A percentile compares a stretch with the other conserved stretches of the same genome.
Conservation (phyloP, 495 filamentous ascomycete genomes). For the Aspergillus haitiensis region DNA sequence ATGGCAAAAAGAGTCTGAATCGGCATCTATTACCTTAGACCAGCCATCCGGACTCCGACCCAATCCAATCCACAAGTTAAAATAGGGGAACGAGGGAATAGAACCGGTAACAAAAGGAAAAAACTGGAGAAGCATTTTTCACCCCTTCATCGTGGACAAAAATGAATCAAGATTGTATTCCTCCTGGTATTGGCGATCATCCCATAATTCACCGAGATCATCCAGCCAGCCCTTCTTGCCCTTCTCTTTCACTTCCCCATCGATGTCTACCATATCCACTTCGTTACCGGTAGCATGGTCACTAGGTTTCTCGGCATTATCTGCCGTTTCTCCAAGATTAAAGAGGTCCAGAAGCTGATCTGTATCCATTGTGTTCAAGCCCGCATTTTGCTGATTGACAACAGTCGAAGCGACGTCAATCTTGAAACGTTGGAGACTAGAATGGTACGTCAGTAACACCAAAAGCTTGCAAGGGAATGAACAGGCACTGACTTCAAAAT, state of each 20-base stretch:
- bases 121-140: constrained; percentile 30
- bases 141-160: constrained; percentile 77
- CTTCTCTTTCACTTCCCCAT: constrained; percentile 89
- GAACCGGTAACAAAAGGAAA: background rate
- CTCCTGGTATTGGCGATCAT: constrained; percentile 93
- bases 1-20: background rate
- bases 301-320: constrained; percentile 62
- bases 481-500: constrained; percentile 71
- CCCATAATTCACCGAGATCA: constrained; percentile 94
- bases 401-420: constrained; percentile 97
- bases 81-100: background rate
- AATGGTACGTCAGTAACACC: constrained; percentile 27
- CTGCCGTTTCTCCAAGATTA: constrained; percentile 80
- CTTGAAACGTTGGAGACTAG: constrained; percentile 96
- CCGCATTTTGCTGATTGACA: constrained; percentile 98
- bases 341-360: constrained; percentile 97
- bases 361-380: constrained; percentile 93
- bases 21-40: background rate
- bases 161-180: constrained; percentile 94
- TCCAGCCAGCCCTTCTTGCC: constrained; percentile 96
- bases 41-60: background rate
- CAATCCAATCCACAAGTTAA: background rate
- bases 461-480: background rate
- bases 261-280: constrained; percentile 91
- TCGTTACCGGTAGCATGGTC: constrained; percentile 56